phyloP scores from a whole-genome alignment of 495 filamentous ascomycete genomes.

The Clohesyomyces aquaticus region DNA sequence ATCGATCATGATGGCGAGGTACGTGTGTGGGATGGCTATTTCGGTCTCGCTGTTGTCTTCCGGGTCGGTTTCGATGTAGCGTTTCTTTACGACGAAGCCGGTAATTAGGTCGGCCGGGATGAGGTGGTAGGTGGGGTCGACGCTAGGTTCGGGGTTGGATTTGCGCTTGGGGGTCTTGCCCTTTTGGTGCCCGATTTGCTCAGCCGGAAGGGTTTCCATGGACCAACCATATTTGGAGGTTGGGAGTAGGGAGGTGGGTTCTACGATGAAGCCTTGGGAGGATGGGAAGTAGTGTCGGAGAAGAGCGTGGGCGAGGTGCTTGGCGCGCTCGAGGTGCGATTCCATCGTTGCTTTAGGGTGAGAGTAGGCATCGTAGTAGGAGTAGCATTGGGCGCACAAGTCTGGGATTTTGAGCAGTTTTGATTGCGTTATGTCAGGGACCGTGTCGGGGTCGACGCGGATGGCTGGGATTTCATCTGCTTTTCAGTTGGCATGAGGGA shows the following conservation, averaged over 20 bases:
- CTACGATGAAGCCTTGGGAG: background rate
- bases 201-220: background rate
- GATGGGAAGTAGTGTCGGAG: conserved; percentile 14
- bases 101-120: conserved; percentile 20
- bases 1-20: conserved; percentile 25
- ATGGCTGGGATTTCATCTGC: background rate
- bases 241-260: background rate
- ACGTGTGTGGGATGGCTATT: conserved; percentile 9
- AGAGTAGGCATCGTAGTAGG: conserved; percentile 1
- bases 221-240: conserved; percentile 10
- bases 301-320: conserved; percentile 2
- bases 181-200: background rate
- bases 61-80: background rate
- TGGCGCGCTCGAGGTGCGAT: conserved; percentile 2
- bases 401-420: background rate
- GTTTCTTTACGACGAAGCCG: conserved; percentile 15
- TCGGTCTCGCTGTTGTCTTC: background rate
- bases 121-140: background rate
- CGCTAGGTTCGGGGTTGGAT: background rate
- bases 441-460: background rate
- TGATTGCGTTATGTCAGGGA: background rate
- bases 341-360: background rate
- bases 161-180: background rate
- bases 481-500: background rate
- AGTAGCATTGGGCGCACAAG: background rate